phyloP scores from a whole-genome alignment of 352 stramenopile genomes.

The Globisporangium paddicum region DNA sequence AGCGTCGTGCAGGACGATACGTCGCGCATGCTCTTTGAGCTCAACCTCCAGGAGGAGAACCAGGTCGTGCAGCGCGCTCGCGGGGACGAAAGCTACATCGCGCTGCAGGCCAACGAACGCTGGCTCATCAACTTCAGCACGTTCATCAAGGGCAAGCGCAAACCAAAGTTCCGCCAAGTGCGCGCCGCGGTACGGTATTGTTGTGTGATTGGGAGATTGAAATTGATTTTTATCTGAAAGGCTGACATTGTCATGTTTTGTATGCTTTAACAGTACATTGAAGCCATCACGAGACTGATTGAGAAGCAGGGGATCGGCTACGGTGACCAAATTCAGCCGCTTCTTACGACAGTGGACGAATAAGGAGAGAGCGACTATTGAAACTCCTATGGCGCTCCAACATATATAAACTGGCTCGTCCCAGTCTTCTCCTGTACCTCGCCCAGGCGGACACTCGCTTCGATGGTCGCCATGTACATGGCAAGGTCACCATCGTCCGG shows the following conservation, averaged over 20 bases:
- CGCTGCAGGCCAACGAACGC: conserved; percentile 33
- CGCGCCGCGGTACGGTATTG: conserved; percentile 28
- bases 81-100: conserved; percentile 46
- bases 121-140: conserved; percentile 59
- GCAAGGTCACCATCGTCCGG: conserved; percentile 72
- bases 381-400: conserved; percentile 4
- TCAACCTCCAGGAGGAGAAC: conserved; percentile 44
- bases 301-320: conserved; percentile 41
- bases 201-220: conserved; percentile 1
- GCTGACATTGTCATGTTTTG: background rate
- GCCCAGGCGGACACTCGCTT: conserved; percentile 53
- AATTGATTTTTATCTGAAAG: background rate
- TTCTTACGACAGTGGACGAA: conserved; percentile 3
- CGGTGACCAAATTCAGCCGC: background rate
- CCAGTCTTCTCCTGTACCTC: conserved; percentile 25
- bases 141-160: conserved; percentile 45
- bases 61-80: conserved; percentile 41
- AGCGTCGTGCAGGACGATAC: conserved; percentile 11
- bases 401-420: conserved; percentile 5
- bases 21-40: conserved; percentile 32
- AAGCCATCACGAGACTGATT: conserved; percentile 58
- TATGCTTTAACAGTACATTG: conserved; percentile 42
- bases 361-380: background rate
- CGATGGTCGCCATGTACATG: conserved; percentile 72
- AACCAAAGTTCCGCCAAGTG: conserved; percentile 42